Percentiles rank a stretch among this genome's conserved stretches.
Evolutionary conservation across 352 stramenopile species (phyloP).

Genomic region (Phytophthora pistaciae): DNA sequence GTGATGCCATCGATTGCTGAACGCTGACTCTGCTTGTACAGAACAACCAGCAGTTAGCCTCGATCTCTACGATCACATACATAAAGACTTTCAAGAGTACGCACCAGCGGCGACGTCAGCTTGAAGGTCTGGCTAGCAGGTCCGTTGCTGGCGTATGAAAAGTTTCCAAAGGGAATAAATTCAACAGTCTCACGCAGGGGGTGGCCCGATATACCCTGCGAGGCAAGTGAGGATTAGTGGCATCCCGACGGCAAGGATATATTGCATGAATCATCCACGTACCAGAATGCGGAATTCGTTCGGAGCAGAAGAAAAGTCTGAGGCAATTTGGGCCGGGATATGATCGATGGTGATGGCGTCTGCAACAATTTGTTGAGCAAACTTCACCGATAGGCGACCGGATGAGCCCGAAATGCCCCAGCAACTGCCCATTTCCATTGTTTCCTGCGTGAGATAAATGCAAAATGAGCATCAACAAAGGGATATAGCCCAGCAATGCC

Average conservation of each 20-base stretch:
- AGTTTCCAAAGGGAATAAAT: slow-evolving; percentile 76
- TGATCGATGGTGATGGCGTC: slow-evolving; percentile 85
- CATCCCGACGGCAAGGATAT: background rate
- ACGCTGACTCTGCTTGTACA: slow-evolving; percentile 44
- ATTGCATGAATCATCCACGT: slow-evolving; percentile 1
- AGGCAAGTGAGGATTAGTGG: background rate
- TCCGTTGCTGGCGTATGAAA: slow-evolving; percentile 67
- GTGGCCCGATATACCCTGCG: slow-evolving; percentile 57
- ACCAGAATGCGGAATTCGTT: slow-evolving; percentile 75
- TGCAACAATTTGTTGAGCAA: slow-evolving; percentile 68
- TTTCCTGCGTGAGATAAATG: slow-evolving; percentile 52
- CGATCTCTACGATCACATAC: background rate
- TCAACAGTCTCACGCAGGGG: slow-evolving; percentile 52
- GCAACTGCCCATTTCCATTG: slow-evolving; percentile 87
- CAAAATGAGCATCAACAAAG: background rate
- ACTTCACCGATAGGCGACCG: slow-evolving; percentile 81
- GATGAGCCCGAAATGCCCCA: slow-evolving; percentile 69
- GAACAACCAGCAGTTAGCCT: slow-evolving; percentile 7
- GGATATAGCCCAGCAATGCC: background rate
- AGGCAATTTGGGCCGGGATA: slow-evolving; percentile 72
- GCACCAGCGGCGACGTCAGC: slow-evolving; percentile 55
- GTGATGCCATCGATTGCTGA: slow-evolving; percentile 74
- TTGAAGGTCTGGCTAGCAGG: slow-evolving; percentile 75
- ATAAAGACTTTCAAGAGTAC: slow-evolving; percentile 2
- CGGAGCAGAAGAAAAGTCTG: slow-evolving; percentile 77